Evolutionary conservation across 1,139 yeast species (phyloP).

Genomic region (Yamadazyma epiphylla): DNA sequence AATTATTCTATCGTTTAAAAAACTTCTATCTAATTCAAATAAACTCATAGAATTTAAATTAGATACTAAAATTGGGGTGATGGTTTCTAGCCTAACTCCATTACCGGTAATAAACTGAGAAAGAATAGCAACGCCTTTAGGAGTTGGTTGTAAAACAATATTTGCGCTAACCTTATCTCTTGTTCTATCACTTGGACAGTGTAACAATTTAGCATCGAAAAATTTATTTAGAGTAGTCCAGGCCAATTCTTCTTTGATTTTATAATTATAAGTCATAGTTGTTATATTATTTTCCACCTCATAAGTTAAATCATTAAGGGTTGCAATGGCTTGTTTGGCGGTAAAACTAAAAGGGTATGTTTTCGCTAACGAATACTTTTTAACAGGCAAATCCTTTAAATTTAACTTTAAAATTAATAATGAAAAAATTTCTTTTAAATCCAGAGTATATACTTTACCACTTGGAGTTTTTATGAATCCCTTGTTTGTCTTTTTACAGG

Average conservation of each 20-base stretch:
- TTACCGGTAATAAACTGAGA: conserved; percentile 54
- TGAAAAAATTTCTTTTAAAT: conserved; percentile 56
- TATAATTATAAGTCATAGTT: conserved; percentile 57
- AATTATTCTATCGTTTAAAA: conserved; percentile 55
- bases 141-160: conserved; percentile 71
- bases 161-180: conserved; percentile 26
- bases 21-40: conserved; percentile 64
- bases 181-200: conserved; percentile 75
- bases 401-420: conserved; percentile 48
- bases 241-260: conserved; percentile 53
- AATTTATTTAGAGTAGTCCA: conserved; percentile 48
- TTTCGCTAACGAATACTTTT: conserved; percentile 14
- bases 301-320: conserved; percentile 49
- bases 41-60: conserved; percentile 69
- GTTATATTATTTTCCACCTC: conserved; percentile 48
- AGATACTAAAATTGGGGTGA: conserved; percentile 44
- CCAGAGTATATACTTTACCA: conserved; percentile 52
- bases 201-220: conserved; percentile 65
- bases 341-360: conserved; percentile 52
- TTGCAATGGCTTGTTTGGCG: conserved; percentile 45
- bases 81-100: conserved; percentile 41
- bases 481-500: conserved; percentile 8
- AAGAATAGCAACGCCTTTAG: conserved; percentile 79
- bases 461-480: conserved; percentile 39
- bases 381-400: conserved; percentile 19